A percentile compares a stretch with the other conserved stretches of the same genome.
These are phyloP conservation scores for Zygosaccharomyces kombuchaensis DNA, from an alignment of 805 yeast genomes.

Conservation along the genomic window DNA sequence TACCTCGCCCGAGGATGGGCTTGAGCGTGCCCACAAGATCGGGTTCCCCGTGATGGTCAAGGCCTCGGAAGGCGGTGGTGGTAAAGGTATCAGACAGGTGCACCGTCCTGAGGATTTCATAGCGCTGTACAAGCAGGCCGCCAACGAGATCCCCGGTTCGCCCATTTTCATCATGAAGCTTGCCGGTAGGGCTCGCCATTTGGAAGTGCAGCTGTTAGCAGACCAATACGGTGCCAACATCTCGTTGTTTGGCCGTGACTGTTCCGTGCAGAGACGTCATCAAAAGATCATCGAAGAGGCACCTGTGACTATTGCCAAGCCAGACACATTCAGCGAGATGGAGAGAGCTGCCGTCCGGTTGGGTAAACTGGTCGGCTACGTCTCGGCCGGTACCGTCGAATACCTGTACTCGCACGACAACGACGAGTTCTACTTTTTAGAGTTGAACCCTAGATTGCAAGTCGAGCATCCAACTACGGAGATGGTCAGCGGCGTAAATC, in stretches of 20 bases:
- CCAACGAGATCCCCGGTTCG: slow-evolving; percentile 97
- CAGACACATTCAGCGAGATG: slow-evolving; percentile 82
- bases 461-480: slow-evolving; percentile 99
- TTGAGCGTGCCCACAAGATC: slow-evolving; percentile 73
- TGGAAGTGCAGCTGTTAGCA: slow-evolving; percentile 95
- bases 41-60: slow-evolving; percentile 99
- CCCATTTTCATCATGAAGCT: slow-evolving; percentile 97
- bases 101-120: slow-evolving; percentile 75
- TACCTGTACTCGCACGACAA: slow-evolving; percentile 92
- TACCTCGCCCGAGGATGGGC: slow-evolving; percentile 80
- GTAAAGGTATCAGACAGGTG: slow-evolving; percentile 98
- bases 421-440: slow-evolving; percentile 92
- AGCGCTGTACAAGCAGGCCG: slow-evolving; percentile 83
- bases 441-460: slow-evolving; percentile 96
- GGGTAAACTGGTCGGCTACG: slow-evolving; percentile 96
- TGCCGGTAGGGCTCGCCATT: slow-evolving; percentile 96
- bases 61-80: slow-evolving; percentile 99
- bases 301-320: slow-evolving; percentile 91
- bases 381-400: slow-evolving; percentile 98
- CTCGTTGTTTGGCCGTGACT: slow-evolving; percentile 96
- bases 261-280: slow-evolving; percentile 99
- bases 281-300: slow-evolving; percentile 99
- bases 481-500: slow-evolving; percentile 97
- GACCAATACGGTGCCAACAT: slow-evolving; percentile 98
- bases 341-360: slow-evolving; percentile 96